phyloP scores from a whole-genome alignment of 2,329 filamentous ascomycete species.

The Fusarium globosum region DNA sequence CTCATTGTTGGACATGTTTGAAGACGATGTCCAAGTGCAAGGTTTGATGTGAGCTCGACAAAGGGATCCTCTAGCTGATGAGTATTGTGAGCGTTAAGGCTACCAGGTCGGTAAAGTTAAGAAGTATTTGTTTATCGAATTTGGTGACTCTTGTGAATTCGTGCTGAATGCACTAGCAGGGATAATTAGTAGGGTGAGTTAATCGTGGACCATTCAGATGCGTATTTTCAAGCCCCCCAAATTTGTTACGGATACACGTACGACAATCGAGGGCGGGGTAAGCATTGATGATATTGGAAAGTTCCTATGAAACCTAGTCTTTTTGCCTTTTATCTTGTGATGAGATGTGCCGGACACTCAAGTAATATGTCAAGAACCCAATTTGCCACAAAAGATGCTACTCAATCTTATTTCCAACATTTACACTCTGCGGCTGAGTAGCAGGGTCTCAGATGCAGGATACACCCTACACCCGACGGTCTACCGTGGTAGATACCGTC shows the following conservation, averaged over 20 bases:
- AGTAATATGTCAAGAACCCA: background rate
- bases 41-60: background rate
- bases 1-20: background rate
- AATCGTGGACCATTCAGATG: background rate
- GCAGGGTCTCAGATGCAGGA: too few relatives aligned
- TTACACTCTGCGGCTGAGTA: too few relatives aligned
- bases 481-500: too few relatives aligned
- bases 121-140: background rate
- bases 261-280: background rate
- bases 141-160: background rate
- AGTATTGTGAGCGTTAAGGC: background rate
- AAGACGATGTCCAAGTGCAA: background rate
- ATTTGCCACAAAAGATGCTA: too few relatives aligned
- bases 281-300: background rate
- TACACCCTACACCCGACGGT: too few relatives aligned
- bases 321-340: background rate
- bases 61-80: background rate
- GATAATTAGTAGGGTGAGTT: background rate
- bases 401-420: too few relatives aligned
- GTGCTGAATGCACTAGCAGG: background rate
- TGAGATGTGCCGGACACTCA: background rate
- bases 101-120: background rate
- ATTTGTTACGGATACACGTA: background rate
- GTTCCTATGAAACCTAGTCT: background rate
- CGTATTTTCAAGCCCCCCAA: background rate